A percentile compares a stretch with the other conserved stretches of the same genome.
Conservation (phyloP, 2,329 filamentous ascomycete species). For the Westerdykella ornata region DNA sequence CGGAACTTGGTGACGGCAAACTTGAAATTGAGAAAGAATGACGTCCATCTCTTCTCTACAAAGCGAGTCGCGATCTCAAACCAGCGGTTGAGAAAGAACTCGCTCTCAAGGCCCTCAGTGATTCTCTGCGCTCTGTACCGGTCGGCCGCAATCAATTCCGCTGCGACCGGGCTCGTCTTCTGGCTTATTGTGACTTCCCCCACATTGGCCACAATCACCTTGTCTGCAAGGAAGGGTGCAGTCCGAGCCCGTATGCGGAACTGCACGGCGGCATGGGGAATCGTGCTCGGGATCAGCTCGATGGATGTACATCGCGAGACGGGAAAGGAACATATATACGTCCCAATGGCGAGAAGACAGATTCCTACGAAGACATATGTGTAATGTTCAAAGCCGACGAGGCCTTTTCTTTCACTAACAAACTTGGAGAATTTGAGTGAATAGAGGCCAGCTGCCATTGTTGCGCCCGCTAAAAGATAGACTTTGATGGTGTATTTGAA, state of each 20-base stretch:
- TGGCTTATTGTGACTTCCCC: slow-evolving; percentile 26
- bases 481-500: slow-evolving; percentile 22
- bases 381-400: neutral
- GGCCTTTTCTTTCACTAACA: too few relatives aligned
- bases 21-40: slow-evolving; percentile 33
- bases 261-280: slow-evolving; percentile 23
- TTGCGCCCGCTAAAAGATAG: slow-evolving; percentile 21
- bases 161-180: slow-evolving; percentile 27
- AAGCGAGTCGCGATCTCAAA: slow-evolving; percentile 29
- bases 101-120: slow-evolving; percentile 20
- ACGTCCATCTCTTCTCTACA: slow-evolving; percentile 33
- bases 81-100: slow-evolving; percentile 15
- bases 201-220: slow-evolving; percentile 23
- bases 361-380: slow-evolving; percentile 30
- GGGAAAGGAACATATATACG: slow-evolving; percentile 28
- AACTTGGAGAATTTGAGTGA: slow-evolving; percentile 17
- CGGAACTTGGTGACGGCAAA: slow-evolving; percentile 31
- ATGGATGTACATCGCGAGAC: slow-evolving; percentile 25
- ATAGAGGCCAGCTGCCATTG: slow-evolving; percentile 25
- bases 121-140: slow-evolving; percentile 22
- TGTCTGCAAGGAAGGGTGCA: slow-evolving; percentile 18
- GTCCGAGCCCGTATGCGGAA: slow-evolving; percentile 24
- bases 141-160: slow-evolving; percentile 27
- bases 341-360: slow-evolving; percentile 24
- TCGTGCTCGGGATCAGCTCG: slow-evolving; percentile 25